phyloP scores from a whole-genome alignment of 2,329 filamentous ascomycete genomes.

The Stagonosporopsis chrysanthemi region DNA sequence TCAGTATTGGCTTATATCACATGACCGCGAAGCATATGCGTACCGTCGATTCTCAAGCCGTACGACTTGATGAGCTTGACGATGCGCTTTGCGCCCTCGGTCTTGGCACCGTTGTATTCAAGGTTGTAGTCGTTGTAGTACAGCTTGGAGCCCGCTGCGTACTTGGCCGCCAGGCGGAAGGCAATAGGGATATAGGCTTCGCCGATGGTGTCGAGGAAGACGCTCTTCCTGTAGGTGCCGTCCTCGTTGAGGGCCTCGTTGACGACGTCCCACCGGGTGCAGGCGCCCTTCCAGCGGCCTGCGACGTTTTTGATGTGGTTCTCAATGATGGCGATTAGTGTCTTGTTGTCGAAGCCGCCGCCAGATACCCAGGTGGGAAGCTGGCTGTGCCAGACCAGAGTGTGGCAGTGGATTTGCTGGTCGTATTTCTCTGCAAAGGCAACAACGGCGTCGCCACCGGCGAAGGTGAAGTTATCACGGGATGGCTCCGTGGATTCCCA shows the following conservation, averaged over 20 bases:
- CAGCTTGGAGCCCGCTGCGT: slow-evolving; percentile 51
- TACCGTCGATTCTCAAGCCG: slow-evolving; percentile 62
- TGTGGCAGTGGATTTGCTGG: slow-evolving; percentile 51
- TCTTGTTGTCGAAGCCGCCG: slow-evolving; percentile 51
- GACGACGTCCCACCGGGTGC: slow-evolving; percentile 52
- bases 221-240: slow-evolving; percentile 52
- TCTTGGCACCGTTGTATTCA: slow-evolving; percentile 60
- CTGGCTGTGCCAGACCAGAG: slow-evolving; percentile 53
- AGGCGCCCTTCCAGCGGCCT: slow-evolving; percentile 50
- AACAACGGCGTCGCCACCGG: slow-evolving; percentile 46
- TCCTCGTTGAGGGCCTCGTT: slow-evolving; percentile 57
- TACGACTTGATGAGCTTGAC: slow-evolving; percentile 52
- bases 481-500: slow-evolving; percentile 50
- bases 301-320: slow-evolving; percentile 53
- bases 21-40: not conserved
- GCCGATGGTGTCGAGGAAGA: slow-evolving; percentile 55
- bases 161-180: slow-evolving; percentile 51
- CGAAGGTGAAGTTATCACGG: slow-evolving; percentile 50
- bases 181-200: slow-evolving; percentile 56
- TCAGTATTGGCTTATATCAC: not conserved
- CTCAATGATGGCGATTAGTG: slow-evolving; percentile 51
- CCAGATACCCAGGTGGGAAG: slow-evolving; percentile 50
- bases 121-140: slow-evolving; percentile 73
- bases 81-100: slow-evolving; percentile 45
- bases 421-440: slow-evolving; percentile 47